These are phyloP conservation scores for Saccharomyces hybrid DNA, from an alignment of 1,139 yeast genomes.

Conservation along the genomic window DNA sequence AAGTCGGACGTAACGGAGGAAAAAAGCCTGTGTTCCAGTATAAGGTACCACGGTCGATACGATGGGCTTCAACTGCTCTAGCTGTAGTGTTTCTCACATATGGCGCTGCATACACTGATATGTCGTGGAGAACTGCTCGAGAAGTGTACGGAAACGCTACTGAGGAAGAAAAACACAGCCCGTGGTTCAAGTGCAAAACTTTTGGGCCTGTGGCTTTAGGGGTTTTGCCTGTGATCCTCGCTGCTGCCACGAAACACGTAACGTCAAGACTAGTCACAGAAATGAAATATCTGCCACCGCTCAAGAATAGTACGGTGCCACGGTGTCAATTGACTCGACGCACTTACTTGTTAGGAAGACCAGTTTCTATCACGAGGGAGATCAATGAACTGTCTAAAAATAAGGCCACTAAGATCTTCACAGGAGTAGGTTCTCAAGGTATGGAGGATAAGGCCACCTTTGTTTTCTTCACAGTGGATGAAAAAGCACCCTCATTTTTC, in stretches of 20 bases:
- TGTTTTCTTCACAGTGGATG: slow-evolving; percentile 21
- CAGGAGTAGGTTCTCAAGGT: slow-evolving; percentile 29
- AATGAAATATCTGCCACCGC: slow-evolving; percentile 20
- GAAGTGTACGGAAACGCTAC: slow-evolving; percentile 13
- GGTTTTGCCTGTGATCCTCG: slow-evolving; percentile 25
- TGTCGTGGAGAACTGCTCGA: slow-evolving; percentile 23
- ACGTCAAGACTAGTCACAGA: slow-evolving; percentile 26
- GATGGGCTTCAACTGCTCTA: slow-evolving; percentile 21
- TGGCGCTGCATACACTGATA: slow-evolving; percentile 26
- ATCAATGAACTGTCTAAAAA: slow-evolving; percentile 16
- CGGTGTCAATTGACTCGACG: slow-evolving; percentile 20
- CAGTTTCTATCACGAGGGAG: slow-evolving; percentile 11
- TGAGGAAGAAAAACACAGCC: slow-evolving; percentile 10
- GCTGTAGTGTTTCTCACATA: slow-evolving; percentile 24
- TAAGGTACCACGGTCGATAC: slow-evolving; percentile 15
- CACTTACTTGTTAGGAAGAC: slow-evolving; percentile 17
- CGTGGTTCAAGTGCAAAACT: slow-evolving; percentile 16
- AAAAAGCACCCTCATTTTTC: slow-evolving; percentile 12
- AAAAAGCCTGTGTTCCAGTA: slow-evolving; percentile 25
- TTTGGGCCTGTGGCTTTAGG: slow-evolving; percentile 22
- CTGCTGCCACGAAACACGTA: slow-evolving; percentile 19
- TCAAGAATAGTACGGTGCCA: slow-evolving; percentile 9
- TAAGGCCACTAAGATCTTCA: slow-evolving; percentile 19
- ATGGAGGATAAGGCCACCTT: slow-evolving; percentile 27
- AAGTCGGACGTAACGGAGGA: slow-evolving; percentile 3